These are phyloP conservation scores for Bombardia bombarda DNA, from an alignment of 495 filamentous ascomycete genomes.

Conservation along the genomic window DNA sequence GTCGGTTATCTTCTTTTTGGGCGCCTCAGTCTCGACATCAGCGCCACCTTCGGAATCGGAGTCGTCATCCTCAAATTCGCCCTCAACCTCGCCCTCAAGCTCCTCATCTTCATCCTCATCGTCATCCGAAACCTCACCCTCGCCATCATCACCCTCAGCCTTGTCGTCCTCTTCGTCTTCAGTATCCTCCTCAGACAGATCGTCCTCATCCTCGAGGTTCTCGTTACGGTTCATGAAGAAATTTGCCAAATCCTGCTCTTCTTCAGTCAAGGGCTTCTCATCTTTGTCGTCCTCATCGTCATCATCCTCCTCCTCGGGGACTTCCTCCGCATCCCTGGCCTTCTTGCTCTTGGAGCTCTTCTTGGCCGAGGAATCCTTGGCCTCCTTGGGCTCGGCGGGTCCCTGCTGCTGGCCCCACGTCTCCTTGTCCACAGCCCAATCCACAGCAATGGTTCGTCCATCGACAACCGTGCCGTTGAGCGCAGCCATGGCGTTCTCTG, in stretches of 20 bases:
- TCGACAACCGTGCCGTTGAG: slow-evolving; percentile 88
- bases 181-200: slow-evolving; percentile 37
- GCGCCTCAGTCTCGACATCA: background rate
- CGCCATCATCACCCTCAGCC: slow-evolving; percentile 33
- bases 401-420: slow-evolving; percentile 62
- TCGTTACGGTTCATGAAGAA: slow-evolving; percentile 38
- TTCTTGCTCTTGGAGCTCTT: slow-evolving; percentile 56
- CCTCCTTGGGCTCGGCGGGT: slow-evolving; percentile 19
- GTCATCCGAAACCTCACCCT: background rate
- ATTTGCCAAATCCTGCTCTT: slow-evolving; percentile 10
- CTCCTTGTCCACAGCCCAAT: slow-evolving; percentile 92
- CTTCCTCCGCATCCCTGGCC: slow-evolving; percentile 38
- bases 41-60: background rate
- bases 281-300: slow-evolving; percentile 33
- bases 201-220: slow-evolving; percentile 61
- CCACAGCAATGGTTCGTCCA: slow-evolving; percentile 78
- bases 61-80: slow-evolving; percentile 59
- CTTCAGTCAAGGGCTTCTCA: slow-evolving; percentile 35
- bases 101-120: slow-evolving; percentile 17
- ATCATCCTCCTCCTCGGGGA: slow-evolving; percentile 24
- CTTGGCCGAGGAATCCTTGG: slow-evolving; percentile 19
- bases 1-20: slow-evolving; percentile 26
- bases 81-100: slow-evolving; percentile 66
- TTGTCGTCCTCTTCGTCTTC: slow-evolving; percentile 35
- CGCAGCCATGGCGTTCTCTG: slow-evolving; percentile 74